Conservation (phyloP, 2,329 filamentous ascomycete species). For the Ustilaginoidea virens region DNA sequence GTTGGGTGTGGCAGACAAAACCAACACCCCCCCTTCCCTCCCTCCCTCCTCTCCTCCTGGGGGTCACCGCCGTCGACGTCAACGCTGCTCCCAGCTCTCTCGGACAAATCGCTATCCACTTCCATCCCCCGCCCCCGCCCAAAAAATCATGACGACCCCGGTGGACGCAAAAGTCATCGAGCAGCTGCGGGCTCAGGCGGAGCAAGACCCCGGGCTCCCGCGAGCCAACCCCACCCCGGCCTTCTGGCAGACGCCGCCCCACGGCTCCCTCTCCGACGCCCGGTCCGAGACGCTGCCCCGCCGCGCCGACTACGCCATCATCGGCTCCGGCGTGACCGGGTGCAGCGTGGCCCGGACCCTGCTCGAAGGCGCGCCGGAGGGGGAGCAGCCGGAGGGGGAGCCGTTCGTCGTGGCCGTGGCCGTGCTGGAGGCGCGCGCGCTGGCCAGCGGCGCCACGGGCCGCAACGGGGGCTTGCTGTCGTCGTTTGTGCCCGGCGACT, state of each 20-base stretch:
- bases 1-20: too few relatives aligned
- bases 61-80: too few relatives aligned
- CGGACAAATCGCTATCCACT: too few relatives aligned
- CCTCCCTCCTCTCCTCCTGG: too few relatives aligned
- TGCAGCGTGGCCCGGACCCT: slow-evolving; percentile 12
- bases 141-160: slow-evolving; percentile 1
- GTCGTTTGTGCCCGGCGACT: slow-evolving; percentile 21
- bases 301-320: slow-evolving; percentile 11
- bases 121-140: too few relatives aligned
- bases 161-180: slow-evolving; percentile 1
- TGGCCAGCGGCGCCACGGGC: slow-evolving; percentile 15
- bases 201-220: slow-evolving; percentile 12
- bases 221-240: slow-evolving; percentile 10
- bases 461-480: slow-evolving; percentile 15
- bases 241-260: slow-evolving; percentile 12
- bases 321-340: slow-evolving; percentile 17
- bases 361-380: slow-evolving; percentile 10
- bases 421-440: slow-evolving; percentile 13
- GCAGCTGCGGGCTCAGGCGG: slow-evolving; percentile 2
- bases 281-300: slow-evolving; percentile 10
- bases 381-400: too few relatives aligned
- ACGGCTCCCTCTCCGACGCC: slow-evolving; percentile 9
- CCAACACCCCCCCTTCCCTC: too few relatives aligned
- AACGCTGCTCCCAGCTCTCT: too few relatives aligned
- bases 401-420: too few relatives aligned